Base-by-base conservation (phyloP, 495 filamentous ascomycete species). In the Penicillium coprophilum region DNA sequence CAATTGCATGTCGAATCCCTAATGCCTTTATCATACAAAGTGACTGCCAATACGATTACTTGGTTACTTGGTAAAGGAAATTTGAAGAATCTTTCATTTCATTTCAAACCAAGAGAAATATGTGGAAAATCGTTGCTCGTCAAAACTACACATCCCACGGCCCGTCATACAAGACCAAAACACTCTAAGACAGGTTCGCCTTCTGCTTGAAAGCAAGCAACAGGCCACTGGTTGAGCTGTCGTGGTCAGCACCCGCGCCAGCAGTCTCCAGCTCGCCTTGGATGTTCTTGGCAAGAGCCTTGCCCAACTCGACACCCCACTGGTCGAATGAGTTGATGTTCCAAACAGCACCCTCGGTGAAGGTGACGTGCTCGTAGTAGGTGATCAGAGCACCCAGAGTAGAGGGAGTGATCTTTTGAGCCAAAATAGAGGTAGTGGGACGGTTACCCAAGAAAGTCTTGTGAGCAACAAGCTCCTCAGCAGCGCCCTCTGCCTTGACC, bases 321-420 rank as follows among this genome's bases (percentile, higher is more conserved):
- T 98, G 94, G 79, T 98, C 94, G 71, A 97, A 98, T 63, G 85
- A 89, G 84, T 98, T 98, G 81, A 98, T 97, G 76, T 97, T 95
- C 94, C 94, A 98, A 62, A 97, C 75, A 30, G 91, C 95, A 63
- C 94, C 94, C 75, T 98, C 94, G 36, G 91, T 96, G 79, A 98
- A 97, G 56, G 94, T 97, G 45, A 96, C 69, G 75, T 98, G 94
- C 80, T 98, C 94, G 74, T 98, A 98, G 84, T 96, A 98, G 48
- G 89, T 91, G 71, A 98, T 98, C 59, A 98, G 77, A 24, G 94
- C 94, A 64, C 94, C 94, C 53, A 98, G 83, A 56, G 96, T 92
- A 9, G 85, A 87, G 15, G 94, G 94, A 11, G 95, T 97, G 67
- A 98, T 97, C 76, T 92, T 90, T 59, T 96, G 84, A 7, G 93